Percentiles rank a stretch among this genome's conserved stretches.
Conservation (phyloP, 345 rosid species). For the Lenwebbia sp. region DNA sequence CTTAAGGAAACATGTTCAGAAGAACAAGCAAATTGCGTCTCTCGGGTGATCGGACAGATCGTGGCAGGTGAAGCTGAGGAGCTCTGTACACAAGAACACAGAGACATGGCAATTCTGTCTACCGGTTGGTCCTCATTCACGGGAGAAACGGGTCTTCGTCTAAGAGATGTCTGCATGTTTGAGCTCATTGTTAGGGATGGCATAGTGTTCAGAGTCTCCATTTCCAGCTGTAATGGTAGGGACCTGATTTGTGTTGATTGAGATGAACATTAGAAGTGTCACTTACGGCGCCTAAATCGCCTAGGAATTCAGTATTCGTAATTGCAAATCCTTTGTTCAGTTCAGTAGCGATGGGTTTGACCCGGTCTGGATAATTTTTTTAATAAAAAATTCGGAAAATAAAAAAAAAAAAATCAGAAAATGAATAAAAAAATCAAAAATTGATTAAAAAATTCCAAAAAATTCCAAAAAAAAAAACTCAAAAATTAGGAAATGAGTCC, state of each 20-base stretch:
- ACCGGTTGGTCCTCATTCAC: background rate
- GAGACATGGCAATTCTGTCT: background rate
- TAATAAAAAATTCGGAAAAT: no score
- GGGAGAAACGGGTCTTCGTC: background rate
- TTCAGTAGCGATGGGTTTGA: background rate
- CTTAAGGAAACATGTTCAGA: background rate
- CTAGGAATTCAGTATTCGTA: background rate
- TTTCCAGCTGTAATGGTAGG: background rate
- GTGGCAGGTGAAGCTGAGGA: background rate
- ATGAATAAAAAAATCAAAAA: no score
- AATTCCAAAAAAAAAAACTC: no score
- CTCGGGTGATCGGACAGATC: background rate
- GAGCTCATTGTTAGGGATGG: background rate
- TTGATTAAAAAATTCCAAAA: no score
- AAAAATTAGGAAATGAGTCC: no score
- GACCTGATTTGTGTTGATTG: background rate
- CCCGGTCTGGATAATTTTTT: no score
- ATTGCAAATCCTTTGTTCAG: background rate
- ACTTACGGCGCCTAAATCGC: background rate
- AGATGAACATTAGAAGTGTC: background rate
- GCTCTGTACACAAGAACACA: background rate
- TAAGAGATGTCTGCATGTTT: background rate
- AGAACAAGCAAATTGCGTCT: background rate
- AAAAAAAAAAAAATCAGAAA: no score
- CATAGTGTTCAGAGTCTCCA: background rate